Evolutionary conservation across 2,329 filamentous ascomycete species (phyloP).

Genomic region (Nigrograna mackinnonii): DNA sequence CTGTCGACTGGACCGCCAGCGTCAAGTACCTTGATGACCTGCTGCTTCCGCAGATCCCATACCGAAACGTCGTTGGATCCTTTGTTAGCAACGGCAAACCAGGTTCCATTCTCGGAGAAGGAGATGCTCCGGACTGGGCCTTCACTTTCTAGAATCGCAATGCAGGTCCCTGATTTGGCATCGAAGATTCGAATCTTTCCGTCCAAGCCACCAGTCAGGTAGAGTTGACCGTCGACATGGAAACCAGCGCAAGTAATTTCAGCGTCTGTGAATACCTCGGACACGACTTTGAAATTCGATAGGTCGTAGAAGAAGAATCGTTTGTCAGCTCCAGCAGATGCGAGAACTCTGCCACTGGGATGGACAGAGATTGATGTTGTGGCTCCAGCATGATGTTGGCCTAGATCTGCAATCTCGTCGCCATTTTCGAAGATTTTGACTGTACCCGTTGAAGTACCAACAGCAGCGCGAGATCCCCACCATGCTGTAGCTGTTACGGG

Average conservation of each 20-base stretch:
- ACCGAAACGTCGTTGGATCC: constrained; percentile 79
- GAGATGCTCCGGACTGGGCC: constrained; percentile 74
- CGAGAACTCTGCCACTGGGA: constrained; percentile 79
- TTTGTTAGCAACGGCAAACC: constrained; percentile 83
- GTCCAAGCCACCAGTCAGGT: constrained; percentile 79
- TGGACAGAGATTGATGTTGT: constrained; percentile 79
- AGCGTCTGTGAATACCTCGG: constrained; percentile 78
- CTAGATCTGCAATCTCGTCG: constrained; percentile 68
- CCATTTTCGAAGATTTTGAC: constrained; percentile 81
- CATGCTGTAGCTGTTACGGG: constrained; percentile 70
- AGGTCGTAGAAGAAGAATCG: constrained; percentile 91
- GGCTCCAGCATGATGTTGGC: constrained; percentile 85
- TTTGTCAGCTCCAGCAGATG: constrained; percentile 89
- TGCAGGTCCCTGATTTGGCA: constrained; percentile 75
- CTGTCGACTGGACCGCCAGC: constrained; percentile 76
- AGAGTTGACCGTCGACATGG: constrained; percentile 94
- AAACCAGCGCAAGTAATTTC: constrained; percentile 80
- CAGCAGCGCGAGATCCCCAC: constrained; percentile 69
- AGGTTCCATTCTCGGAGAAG: constrained; percentile 97
- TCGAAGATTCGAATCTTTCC: constrained; percentile 90
- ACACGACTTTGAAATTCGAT: constrained; percentile 66
- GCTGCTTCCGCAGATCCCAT: constrained; percentile 89
- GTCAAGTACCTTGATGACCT: constrained; percentile 82
- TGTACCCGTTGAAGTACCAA: constrained; percentile 74
- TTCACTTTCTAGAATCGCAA: constrained; percentile 69